Evolutionary conservation across 2,329 filamentous ascomycete genomes (phyloP).

Genomic region (Apiospora hydei): DNA sequence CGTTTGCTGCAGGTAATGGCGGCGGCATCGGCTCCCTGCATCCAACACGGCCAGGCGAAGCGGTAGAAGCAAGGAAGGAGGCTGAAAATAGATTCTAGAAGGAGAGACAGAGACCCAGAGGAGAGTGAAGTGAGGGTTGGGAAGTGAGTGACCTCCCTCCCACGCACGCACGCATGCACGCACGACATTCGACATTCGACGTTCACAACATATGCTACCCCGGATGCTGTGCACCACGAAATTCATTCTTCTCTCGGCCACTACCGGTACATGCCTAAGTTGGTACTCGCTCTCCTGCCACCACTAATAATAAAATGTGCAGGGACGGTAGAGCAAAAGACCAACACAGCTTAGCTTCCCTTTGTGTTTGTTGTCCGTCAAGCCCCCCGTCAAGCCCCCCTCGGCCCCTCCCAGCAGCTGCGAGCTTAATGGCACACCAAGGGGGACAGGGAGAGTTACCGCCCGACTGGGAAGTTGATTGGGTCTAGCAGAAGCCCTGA

Average conservation of each 20-base stretch:
- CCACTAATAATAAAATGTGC: constrained; percentile 8
- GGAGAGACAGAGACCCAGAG: constrained; percentile 3
- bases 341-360: constrained; percentile 9
- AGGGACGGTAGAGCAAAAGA: constrained; percentile 3
- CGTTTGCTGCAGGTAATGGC: constrained; percentile 10
- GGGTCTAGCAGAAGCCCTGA: background rate
- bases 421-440: constrained; percentile 1
- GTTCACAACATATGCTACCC: constrained; percentile 7
- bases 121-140: constrained; percentile 19
- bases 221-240: constrained; percentile 6
- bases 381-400: too few species aligned
- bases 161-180: background rate
- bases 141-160: background rate
- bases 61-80: background rate
- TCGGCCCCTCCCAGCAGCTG: background rate
- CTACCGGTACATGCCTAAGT: background rate
- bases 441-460: background rate
- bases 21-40: constrained; percentile 14
- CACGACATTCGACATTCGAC: background rate
- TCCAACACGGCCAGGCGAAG: background rate
- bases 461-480: background rate
- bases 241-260: background rate
- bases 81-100: constrained; percentile 17
- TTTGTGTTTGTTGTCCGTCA: constrained; percentile 10
- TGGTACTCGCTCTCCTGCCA: background rate